Base-by-base conservation (phyloP, 2,329 filamentous ascomycete species). In the Cercospora janseana region DNA sequence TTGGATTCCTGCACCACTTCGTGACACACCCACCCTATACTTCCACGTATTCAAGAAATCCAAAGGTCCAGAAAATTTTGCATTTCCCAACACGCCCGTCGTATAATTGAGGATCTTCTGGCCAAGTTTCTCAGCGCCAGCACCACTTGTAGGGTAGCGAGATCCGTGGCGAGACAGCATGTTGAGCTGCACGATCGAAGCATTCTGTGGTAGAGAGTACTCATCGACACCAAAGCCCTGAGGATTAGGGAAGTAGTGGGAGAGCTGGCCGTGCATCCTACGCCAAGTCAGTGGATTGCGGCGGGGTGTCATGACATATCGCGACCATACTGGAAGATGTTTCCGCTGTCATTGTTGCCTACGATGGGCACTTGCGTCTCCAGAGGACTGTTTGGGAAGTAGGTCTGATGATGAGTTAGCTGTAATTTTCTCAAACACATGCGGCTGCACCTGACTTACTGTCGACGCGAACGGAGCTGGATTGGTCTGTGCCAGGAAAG, bases 131-230 rank as follows among this genome's bases (percentile, higher is more conserved):
- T 72, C 69, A 7, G 85, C 79, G 23, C 78, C 77, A 26, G 79
- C 75, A 0, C 76, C 77, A 3, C 73, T 71, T 2, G 86, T 86
- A 0, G 87, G 87, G 66, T 90, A 91, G 10, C 87, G 77, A 29
- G 84, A 77, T 6, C 87, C 87, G 63, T 90, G 86, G 1, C 87
- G 80, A 9, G 83, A 85, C 4, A 89, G 72, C 81, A 89, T 84
- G 70, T 86, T 72, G 35, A 90, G 72, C 71, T 87, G 84, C 21
- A 83, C 73, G 42, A 89, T 86, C 51, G 85, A 81, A 0, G 85
- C 79, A 9, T 81, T 85, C 5, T 73, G 66, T 1, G 85, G 86
- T 12, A 88, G 66, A 3, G 85, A 75, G 60, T 85, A 86, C 67
- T 91, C 87, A 12, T 85, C 73, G 0, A 87, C 84, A 2, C 87